These are phyloP conservation scores for Mortierella sp. DNA, from an alignment of 371 early-diverging fungal genomes.

Conservation along the genomic window DNA sequence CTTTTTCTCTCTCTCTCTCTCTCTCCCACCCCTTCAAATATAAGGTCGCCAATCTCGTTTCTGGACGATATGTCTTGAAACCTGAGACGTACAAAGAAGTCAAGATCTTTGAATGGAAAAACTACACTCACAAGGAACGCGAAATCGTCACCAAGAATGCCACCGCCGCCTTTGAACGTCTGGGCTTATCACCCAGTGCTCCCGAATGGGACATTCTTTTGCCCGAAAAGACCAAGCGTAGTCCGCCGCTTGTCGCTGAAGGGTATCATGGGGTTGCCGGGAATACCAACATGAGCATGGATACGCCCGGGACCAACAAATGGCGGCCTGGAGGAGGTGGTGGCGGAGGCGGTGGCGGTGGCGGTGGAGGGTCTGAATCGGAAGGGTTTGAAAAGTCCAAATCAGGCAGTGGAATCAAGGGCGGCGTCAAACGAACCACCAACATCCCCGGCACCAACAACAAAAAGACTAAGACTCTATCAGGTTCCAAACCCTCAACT, in stretches of 20 bases:
- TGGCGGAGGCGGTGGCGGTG: too few relatives aligned
- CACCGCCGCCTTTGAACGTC: conserved; percentile 58
- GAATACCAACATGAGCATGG: too few relatives aligned
- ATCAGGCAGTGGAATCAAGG: too few relatives aligned
- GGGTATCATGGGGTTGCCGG: conserved; percentile 36
- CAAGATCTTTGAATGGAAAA: conserved; percentile 64
- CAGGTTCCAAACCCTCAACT: conserved; percentile 7
- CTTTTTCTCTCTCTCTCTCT: too few relatives aligned
- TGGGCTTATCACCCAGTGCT: conserved; percentile 61
- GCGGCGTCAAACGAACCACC: conserved; percentile 32
- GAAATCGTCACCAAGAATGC: conserved; percentile 59
- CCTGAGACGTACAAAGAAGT: conserved; percentile 63
- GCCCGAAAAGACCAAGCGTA: conserved; percentile 49
- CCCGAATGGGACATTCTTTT: conserved; percentile 58
- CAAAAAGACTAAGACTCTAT: conserved; percentile 19
- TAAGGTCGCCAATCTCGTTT: conserved; percentile 33
- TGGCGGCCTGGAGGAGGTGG: conserved; percentile 35
- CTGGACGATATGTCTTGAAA: conserved; percentile 57
- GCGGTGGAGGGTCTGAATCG: conserved; percentile 50
- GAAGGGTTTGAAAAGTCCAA: conserved; percentile 52
- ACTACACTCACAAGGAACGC: conserved; percentile 58
- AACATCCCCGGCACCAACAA: too few relatives aligned
- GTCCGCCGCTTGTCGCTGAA: conserved; percentile 49
- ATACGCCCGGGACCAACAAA: conserved; percentile 19
- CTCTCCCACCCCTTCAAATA: too few relatives aligned